Evolutionary conservation across 768 basidiomycete species (phyloP), one percentile per base, ranked within the genome.

Genomic region (Macrocybe gigantea): DNA sequence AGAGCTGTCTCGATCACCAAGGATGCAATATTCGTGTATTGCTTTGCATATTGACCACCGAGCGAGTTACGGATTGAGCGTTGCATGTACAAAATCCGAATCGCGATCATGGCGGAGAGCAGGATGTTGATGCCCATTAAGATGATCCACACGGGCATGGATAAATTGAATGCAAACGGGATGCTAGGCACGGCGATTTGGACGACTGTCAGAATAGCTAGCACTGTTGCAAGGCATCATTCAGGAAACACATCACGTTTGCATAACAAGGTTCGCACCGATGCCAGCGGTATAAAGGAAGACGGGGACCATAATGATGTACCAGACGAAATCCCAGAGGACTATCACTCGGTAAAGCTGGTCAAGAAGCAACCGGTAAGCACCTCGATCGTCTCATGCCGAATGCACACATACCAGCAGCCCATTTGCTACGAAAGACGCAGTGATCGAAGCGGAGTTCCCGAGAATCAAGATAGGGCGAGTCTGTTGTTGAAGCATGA

Each of bases 1-100:
- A 60, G 51, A 1, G 69, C 65, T 7, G 64, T 66, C 45, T 73
- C 69, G 49, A 72, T 50, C 14, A 70, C 44, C 60, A 71, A 68
- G 14, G 57, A 48, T 1, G 54, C 43, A 0, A 66, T 57, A 5
- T 48, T 53, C 12, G 61, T 52, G 46, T 70, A 72, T 6, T 49
- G 56, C 6, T 36, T 37, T 5, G 59, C 56, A 29, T 60, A 47
- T 32, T 42, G 47, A 10, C 43, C 22, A n/a, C 66, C 65, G 1
- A 72, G 41, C 1, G 42, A 30, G 5, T 40, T 35, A 10, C n/a
- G 31, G 34, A 60, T 53, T 12, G 48, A 51, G 3, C 9, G 36
- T 14, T 63, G 60, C 12, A 56, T 49, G 22, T 33, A 12, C 6
- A 65, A 43, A 2, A 72, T 43, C 4, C 67, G 64, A 5, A 47